Evolutionary conservation across 2,329 filamentous ascomycete genomes (phyloP).

Genomic region (Colletotrichum coccodes): DNA sequence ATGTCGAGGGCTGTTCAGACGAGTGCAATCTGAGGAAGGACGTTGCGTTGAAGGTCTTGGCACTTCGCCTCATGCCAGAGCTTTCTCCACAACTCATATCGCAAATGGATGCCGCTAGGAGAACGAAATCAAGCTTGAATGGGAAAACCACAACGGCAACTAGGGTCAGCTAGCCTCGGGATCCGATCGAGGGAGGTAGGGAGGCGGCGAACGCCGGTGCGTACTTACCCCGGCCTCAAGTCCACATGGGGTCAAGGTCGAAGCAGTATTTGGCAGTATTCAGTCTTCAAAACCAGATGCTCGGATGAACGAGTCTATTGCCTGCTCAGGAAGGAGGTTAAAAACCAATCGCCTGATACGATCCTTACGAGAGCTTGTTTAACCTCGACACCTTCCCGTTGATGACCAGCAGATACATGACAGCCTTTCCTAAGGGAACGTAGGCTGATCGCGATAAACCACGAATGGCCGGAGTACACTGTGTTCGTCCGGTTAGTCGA

Average conservation of each 20-base stretch:
- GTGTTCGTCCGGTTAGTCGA: not conserved
- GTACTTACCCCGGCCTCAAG: no score
- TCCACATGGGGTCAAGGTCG: not conserved
- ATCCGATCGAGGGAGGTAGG: not conserved
- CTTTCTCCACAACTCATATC: not conserved
- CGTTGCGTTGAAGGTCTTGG: conserved; percentile 26
- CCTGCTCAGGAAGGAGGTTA: not conserved
- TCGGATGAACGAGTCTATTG: not conserved
- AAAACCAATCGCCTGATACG: no score
- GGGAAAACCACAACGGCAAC: not conserved
- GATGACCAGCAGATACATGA: not conserved
- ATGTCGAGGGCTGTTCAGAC: not conserved
- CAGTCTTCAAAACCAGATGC: no score
- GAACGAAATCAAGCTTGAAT: not conserved
- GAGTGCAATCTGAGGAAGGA: conserved; percentile 17
- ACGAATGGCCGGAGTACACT: not conserved
- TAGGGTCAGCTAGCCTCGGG: not conserved
- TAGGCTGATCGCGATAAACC: not conserved
- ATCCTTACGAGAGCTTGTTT: not conserved
- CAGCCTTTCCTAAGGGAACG: not conserved
- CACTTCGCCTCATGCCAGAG: not conserved
- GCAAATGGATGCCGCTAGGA: not conserved
- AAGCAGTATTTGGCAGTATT: conserved; percentile 2
- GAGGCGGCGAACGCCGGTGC: not conserved
- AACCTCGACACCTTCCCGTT: not conserved